A percentile compares a stretch with the other conserved stretches of the same genome.
These are phyloP conservation scores for Yamadazyma philogaea DNA, from an alignment of 805 yeast genomes.

Conservation along the genomic window DNA sequence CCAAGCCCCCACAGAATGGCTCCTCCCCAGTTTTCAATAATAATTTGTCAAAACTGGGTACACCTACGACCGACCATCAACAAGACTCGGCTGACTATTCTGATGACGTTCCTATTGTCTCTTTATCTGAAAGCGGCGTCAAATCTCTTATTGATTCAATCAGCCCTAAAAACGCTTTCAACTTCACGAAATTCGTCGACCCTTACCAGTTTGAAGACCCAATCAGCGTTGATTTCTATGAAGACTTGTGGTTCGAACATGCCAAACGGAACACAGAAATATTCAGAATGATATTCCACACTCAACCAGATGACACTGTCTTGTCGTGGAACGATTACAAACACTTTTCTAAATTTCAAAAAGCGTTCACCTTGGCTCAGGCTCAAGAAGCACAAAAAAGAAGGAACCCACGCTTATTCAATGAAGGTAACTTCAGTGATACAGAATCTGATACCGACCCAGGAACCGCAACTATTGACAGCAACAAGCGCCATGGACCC, in stretches of 20 bases:
- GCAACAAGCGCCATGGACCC: slow-evolving; percentile 25
- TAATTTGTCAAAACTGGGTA: slow-evolving; percentile 1
- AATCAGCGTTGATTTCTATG: slow-evolving; percentile 71
- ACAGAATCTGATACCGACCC: slow-evolving; percentile 5
- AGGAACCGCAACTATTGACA: slow-evolving; percentile 22
- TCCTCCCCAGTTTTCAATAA: not conserved
- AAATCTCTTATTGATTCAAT: slow-evolving; percentile 37
- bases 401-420: slow-evolving; percentile 18
- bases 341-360: slow-evolving; percentile 55
- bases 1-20: not conserved
- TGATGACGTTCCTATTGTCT: slow-evolving; percentile 38
- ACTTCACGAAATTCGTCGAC: slow-evolving; percentile 58
- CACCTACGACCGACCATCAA: slow-evolving; percentile 1
- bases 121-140: slow-evolving; percentile 43
- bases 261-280: slow-evolving; percentile 82
- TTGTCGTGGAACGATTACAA: slow-evolving; percentile 87
- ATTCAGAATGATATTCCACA: slow-evolving; percentile 81
- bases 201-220: slow-evolving; percentile 93
- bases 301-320: slow-evolving; percentile 95
- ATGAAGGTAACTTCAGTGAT: slow-evolving; percentile 17
- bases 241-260: slow-evolving; percentile 78
- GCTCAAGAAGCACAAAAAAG: slow-evolving; percentile 31
- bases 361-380: slow-evolving; percentile 51
- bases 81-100: slow-evolving; percentile 11
- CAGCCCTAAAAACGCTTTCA: slow-evolving; percentile 34